Conservation (phyloP, 1,139 yeast genomes). For the Hyphopichia pseudoburtonii region DNA sequence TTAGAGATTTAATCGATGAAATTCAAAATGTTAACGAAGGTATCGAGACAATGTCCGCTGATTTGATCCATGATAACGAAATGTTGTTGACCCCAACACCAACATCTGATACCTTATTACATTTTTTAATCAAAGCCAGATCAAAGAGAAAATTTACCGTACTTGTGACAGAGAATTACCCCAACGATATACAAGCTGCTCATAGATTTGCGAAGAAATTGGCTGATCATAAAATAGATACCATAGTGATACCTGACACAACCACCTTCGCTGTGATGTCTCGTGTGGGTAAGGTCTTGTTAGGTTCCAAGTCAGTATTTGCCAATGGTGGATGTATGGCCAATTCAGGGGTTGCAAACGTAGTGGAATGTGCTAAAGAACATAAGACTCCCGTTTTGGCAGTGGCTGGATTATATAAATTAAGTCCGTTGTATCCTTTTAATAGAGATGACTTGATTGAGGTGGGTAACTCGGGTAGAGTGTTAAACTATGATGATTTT, state of each 20-base stretch:
- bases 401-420: slow-evolving; percentile 89
- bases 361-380: slow-evolving; percentile 94
- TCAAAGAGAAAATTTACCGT: slow-evolving; percentile 90
- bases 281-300: slow-evolving; percentile 91
- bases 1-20: slow-evolving; percentile 90
- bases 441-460: slow-evolving; percentile 86
- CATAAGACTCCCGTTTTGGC: slow-evolving; percentile 94
- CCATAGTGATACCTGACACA: slow-evolving; percentile 89
- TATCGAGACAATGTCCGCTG: slow-evolving; percentile 85
- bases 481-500: slow-evolving; percentile 68
- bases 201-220: slow-evolving; percentile 78
- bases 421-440: slow-evolving; percentile 92
- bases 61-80: slow-evolving; percentile 93
- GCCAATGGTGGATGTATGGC: slow-evolving; percentile 96
- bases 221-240: slow-evolving; percentile 83
- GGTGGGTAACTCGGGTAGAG: slow-evolving; percentile 90
- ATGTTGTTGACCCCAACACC: slow-evolving; percentile 92
- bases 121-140: slow-evolving; percentile 83
- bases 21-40: slow-evolving; percentile 88
- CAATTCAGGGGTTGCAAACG: slow-evolving; percentile 87
- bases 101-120: slow-evolving; percentile 82
- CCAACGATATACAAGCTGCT: slow-evolving; percentile 76
- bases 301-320: slow-evolving; percentile 88
- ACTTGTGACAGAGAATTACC: slow-evolving; percentile 87
- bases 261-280: slow-evolving; percentile 96